Percentiles rank a stretch among this genome's conserved stretches.
Conservation (phyloP, 768 basidiomycete genomes). For the Mycena galericulata region DNA sequence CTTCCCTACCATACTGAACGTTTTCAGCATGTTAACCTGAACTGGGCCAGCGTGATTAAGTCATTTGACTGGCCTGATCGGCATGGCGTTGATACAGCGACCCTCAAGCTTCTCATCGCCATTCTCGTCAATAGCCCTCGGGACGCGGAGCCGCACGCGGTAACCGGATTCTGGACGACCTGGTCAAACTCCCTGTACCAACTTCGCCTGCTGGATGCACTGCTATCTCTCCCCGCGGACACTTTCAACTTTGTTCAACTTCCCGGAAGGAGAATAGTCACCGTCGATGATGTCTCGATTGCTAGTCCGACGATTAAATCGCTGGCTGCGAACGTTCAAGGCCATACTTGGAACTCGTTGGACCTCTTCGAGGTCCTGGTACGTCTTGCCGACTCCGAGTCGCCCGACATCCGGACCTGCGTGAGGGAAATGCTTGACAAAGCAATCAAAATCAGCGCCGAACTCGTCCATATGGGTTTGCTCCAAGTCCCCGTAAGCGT, state of each 20-base stretch:
- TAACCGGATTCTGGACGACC: constrained; percentile 84
- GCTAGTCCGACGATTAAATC: constrained; percentile 94
- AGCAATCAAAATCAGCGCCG: constrained; percentile 92
- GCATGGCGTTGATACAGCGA: constrained; percentile 89
- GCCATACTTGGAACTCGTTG: constrained; percentile 94
- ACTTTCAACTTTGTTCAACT: constrained; percentile 94
- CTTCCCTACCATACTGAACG: not conserved
- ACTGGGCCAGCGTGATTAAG: constrained; percentile 87
- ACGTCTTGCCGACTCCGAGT: constrained; percentile 80
- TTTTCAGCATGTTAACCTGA: constrained; percentile 69
- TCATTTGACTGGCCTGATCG: constrained; percentile 90
- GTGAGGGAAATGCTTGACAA: constrained; percentile 95
- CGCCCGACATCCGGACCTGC: constrained; percentile 74
- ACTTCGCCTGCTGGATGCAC: constrained; percentile 86
- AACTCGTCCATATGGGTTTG: constrained; percentile 93
- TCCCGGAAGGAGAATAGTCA: constrained; percentile 85
- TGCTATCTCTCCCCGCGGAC: constrained; percentile 90
- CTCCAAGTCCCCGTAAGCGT: constrained; percentile 87
- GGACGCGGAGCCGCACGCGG: constrained; percentile 81
- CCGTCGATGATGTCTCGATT: constrained; percentile 86
- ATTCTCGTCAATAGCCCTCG: constrained; percentile 87
- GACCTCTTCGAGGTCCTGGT: constrained; percentile 92
- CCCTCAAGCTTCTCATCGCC: constrained; percentile 89
- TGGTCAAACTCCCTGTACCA: constrained; percentile 92
- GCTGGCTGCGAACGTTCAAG: constrained; percentile 90